Conservation (phyloP, 1,284 basidiomycete genomes). For the Melampsora larici-populina region DNA sequence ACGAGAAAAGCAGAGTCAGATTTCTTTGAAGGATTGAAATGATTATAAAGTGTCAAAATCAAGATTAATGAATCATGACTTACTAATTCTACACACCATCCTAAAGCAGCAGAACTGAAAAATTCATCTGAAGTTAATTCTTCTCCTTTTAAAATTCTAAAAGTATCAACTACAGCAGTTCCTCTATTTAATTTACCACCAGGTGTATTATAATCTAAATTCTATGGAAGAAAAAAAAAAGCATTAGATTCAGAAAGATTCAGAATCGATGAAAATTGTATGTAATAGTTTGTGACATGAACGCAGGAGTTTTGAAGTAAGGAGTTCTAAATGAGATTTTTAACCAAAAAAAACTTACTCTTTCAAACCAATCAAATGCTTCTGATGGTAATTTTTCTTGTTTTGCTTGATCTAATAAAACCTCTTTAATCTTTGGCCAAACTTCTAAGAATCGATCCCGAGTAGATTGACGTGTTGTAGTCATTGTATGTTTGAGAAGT, state of each 20-base stretch:
- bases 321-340: background rate
- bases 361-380: slow-evolving; percentile 74
- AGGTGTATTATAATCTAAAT: slow-evolving; percentile 88
- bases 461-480: slow-evolving; percentile 37
- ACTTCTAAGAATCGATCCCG: slow-evolving; percentile 58
- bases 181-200: slow-evolving; percentile 94
- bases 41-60: background rate
- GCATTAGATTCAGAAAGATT: background rate
- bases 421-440: slow-evolving; percentile 60
- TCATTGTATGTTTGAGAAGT: too few relatives aligned
- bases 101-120: slow-evolving; percentile 80
- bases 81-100: slow-evolving; percentile 94
- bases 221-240: slow-evolving; percentile 59
- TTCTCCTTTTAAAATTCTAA: slow-evolving; percentile 76
- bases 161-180: slow-evolving; percentile 88
- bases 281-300: background rate
- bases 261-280: background rate
- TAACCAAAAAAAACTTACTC: slow-evolving; percentile 57
- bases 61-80: slow-evolving; percentile 32
- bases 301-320: slow-evolving; percentile 3
- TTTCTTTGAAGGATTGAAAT: background rate
- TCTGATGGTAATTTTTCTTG: slow-evolving; percentile 74
- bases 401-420: slow-evolving; percentile 65
- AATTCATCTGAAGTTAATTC: slow-evolving; percentile 75
- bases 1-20: background rate